Conservation (phyloP, 768 basidiomycete genomes). For the Lactifluus rugatus region DNA sequence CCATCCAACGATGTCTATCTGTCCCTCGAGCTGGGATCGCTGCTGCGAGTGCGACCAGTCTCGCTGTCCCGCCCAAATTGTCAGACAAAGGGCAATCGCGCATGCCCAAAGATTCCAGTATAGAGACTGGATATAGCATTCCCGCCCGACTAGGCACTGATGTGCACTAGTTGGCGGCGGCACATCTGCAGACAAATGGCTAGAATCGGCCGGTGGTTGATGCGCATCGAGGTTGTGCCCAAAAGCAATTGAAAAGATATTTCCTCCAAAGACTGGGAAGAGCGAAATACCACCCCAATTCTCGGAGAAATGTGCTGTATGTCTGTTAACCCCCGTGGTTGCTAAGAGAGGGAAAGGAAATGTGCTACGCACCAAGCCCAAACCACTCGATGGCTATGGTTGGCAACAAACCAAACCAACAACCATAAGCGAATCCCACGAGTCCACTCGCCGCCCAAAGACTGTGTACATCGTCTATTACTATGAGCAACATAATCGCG, state of each 20-base stretch:
- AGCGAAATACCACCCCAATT: constrained; percentile 78
- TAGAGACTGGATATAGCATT: constrained; percentile 22
- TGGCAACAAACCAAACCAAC: constrained; percentile 61
- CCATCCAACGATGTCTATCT: constrained; percentile 6
- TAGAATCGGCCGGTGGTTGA: constrained; percentile 23
- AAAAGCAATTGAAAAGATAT: constrained; percentile 77
- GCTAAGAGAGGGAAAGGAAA: not conserved
- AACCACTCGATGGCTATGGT: constrained; percentile 86
- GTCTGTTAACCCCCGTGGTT: not conserved
- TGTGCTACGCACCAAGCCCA: constrained; percentile 54
- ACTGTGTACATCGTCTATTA: constrained; percentile 43
- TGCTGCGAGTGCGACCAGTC: constrained; percentile 17
- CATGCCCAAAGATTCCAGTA: constrained; percentile 22
- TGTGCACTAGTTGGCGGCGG: not conserved
- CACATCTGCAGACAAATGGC: not conserved
- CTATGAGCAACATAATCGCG: constrained; percentile 55
- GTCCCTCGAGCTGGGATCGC: not conserved
- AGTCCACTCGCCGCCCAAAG: constrained; percentile 55
- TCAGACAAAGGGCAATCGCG: constrained; percentile 19
- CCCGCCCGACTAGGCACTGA: constrained; percentile 22
- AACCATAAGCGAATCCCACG: constrained; percentile 64
- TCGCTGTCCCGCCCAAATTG: constrained; percentile 21
- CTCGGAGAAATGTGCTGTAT: constrained; percentile 61
- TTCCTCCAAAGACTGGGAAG: constrained; percentile 69
- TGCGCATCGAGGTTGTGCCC: constrained; percentile 76